A percentile compares a stretch with the other conserved stretches of the same genome.
These are phyloP conservation scores for Coccomyxa subellipsoidea DNA, from an alignment of 163 green algal species.

Conservation along the genomic window DNA sequence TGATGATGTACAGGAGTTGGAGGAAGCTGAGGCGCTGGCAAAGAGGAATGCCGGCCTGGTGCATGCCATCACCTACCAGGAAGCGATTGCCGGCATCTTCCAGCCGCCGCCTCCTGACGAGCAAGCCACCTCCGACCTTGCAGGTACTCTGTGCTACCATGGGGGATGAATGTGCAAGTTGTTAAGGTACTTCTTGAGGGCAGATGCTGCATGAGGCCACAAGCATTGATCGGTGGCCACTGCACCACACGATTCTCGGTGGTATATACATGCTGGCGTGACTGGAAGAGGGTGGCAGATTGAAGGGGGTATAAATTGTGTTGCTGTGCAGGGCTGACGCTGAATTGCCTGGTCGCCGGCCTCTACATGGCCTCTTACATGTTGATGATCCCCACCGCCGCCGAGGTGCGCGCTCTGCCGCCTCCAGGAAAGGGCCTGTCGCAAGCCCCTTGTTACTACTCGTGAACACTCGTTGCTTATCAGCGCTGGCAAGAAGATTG, in stretches of 20 bases:
- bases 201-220: no score
- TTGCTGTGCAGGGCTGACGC: neutral
- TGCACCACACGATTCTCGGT: no score
- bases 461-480: no score
- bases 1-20: constrained; percentile 1
- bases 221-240: no score
- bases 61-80: constrained; percentile 15
- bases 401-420: constrained; percentile 10
- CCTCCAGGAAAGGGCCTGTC: no score
- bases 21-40: constrained; percentile 4
- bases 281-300: no score
- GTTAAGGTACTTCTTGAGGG: no score
- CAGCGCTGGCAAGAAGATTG: no score
- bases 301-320: no score
- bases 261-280: no score
- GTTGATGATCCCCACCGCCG: constrained; percentile 40
- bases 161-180: no score
- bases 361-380: constrained; percentile 62
- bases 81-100: constrained; percentile 26
- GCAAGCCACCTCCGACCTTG: constrained; percentile 15
- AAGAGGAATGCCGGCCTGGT: constrained; percentile 20
- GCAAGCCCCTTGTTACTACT: no score
- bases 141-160: neutral
- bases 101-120: constrained; percentile 23
- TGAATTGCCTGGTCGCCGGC: constrained; percentile 9